Evolutionary conservation across 2,329 filamentous ascomycete genomes (phyloP).

Genomic region (Verticillium longisporum): DNA sequence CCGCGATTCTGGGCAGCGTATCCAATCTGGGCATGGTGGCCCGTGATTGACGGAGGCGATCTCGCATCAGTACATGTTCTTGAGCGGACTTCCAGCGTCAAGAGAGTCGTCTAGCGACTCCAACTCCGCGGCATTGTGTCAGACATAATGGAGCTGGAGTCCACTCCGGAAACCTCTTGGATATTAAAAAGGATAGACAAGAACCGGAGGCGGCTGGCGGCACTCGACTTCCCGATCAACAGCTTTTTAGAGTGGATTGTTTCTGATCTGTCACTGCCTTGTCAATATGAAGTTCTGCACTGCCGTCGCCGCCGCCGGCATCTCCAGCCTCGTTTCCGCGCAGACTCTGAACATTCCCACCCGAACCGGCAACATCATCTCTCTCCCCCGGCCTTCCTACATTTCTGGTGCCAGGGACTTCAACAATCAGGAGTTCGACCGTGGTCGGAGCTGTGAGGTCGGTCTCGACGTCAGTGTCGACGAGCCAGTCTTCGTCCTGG

Average conservation of each 20-base stretch:
- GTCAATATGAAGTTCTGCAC: not conserved
- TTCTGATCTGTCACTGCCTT: not conserved
- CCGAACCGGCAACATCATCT: constrained; percentile 13
- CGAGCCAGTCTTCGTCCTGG: constrained; percentile 43
- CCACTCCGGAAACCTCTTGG: not conserved
- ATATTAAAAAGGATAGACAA: not conserved
- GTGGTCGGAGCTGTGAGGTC: constrained; percentile 11
- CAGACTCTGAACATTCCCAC: constrained; percentile 16
- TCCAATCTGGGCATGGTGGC: not conserved
- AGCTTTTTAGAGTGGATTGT: not conserved
- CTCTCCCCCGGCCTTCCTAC: constrained; percentile 11
- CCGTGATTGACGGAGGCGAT: not conserved
- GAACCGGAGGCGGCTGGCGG: too few relatives aligned
- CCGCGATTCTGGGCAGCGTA: not conserved
- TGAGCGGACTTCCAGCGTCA: not conserved
- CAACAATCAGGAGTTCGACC: constrained; percentile 14
- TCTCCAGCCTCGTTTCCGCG: constrained; percentile 7
- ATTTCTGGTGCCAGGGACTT: constrained; percentile 13
- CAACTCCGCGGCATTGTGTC: not conserved
- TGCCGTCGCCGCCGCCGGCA: not conserved
- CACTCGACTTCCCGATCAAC: not conserved
- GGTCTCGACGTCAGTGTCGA: constrained; percentile 12
- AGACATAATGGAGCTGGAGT: not conserved
- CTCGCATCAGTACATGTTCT: not conserved
- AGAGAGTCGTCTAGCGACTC: not conserved